These are phyloP conservation scores for Phoma herbarum DNA, from an alignment of 2,329 filamentous ascomycete species.

Conservation along the genomic window DNA sequence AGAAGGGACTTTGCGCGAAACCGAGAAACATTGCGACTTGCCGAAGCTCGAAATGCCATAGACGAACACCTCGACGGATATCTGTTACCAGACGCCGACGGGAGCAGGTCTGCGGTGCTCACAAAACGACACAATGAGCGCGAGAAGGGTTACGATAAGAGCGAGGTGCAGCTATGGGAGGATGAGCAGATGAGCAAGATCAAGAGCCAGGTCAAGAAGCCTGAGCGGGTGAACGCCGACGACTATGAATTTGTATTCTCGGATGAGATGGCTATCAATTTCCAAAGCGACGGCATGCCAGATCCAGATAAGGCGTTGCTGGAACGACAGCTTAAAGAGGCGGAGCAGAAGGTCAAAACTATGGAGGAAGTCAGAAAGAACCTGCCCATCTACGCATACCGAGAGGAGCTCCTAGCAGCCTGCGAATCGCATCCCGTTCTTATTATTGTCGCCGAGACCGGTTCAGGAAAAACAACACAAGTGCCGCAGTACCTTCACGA, in stretches of 20 bases:
- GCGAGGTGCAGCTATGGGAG: slow-evolving; percentile 97
- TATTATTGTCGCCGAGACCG: slow-evolving; percentile 94
- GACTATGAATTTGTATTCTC: slow-evolving; percentile 96
- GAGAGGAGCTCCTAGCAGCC: slow-evolving; percentile 85
- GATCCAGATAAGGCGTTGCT: slow-evolving; percentile 69
- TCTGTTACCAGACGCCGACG: slow-evolving; percentile 84
- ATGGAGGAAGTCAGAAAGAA: slow-evolving; percentile 93
- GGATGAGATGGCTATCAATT: slow-evolving; percentile 85
- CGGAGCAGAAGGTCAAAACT: slow-evolving; percentile 84
- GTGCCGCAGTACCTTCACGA: slow-evolving; percentile 93
- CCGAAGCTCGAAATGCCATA: slow-evolving; percentile 84
- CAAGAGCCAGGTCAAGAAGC: slow-evolving; percentile 65
- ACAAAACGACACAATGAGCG: slow-evolving; percentile 89
- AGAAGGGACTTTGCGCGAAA: slow-evolving; percentile 90
- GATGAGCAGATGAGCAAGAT: slow-evolving; percentile 86
- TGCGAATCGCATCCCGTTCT: slow-evolving; percentile 86
- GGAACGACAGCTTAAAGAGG: slow-evolving; percentile 85
- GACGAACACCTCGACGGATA: slow-evolving; percentile 95
- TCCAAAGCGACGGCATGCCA: slow-evolving; percentile 68
- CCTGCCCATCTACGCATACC: slow-evolving; percentile 87
- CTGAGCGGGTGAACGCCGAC: slow-evolving; percentile 78
- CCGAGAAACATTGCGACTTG: slow-evolving; percentile 76
- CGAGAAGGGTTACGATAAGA: slow-evolving; percentile 87
- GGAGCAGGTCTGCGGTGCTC: slow-evolving; percentile 89
- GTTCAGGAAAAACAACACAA: slow-evolving; percentile 95